A percentile compares a stretch with the other conserved stretches of the same genome.
Evolutionary conservation across 805 yeast species (phyloP).

Genomic region (Ogataea methanolica): DNA sequence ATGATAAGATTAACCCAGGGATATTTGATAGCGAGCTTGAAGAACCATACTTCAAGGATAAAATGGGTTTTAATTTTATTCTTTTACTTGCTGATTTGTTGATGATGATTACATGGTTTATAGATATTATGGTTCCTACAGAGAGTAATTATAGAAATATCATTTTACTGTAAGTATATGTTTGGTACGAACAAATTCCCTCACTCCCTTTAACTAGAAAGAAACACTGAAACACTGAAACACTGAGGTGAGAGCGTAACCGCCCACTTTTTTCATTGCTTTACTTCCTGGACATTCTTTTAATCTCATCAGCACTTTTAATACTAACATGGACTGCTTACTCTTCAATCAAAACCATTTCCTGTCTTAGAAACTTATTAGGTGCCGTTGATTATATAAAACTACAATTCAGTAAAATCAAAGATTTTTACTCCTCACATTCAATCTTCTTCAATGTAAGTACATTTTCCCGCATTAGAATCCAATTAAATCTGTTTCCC

Average conservation of each 20-base stretch:
- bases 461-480: not conserved
- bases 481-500: no score
- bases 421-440: not conserved
- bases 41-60: not conserved
- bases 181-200: not conserved
- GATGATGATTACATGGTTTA: slow-evolving; percentile 13
- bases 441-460: slow-evolving; percentile 1
- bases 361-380: no score
- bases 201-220: no score
- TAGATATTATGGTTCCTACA: slow-evolving; percentile 18
- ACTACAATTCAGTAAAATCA: not conserved
- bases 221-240: no score
- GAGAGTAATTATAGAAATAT: slow-evolving; percentile 20
- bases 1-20: not conserved
- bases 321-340: no score
- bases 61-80: slow-evolving; percentile 7
- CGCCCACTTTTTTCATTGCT: no score
- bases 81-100: slow-evolving; percentile 14
- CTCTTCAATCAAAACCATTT: no score
- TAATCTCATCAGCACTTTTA: no score
- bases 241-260: no score
- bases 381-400: not conserved
- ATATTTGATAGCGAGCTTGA: not conserved
- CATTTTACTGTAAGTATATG: slow-evolving; percentile 18
- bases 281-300: no score